These are phyloP conservation scores for Vaccinium vitisidaea DNA, from an alignment of 148 eudicot species.

Conservation along the genomic window DNA sequence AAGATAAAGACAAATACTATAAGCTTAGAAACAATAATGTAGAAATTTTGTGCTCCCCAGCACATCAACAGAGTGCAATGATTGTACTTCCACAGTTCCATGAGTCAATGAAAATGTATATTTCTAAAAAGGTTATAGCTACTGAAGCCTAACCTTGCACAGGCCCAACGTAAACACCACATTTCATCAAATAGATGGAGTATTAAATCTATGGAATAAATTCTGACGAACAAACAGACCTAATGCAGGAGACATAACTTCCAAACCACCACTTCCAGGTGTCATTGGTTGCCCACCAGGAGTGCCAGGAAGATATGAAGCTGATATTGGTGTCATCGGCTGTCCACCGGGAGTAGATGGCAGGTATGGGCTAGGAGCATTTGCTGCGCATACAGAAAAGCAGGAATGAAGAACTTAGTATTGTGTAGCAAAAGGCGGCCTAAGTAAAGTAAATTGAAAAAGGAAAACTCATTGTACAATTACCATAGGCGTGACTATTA, in stretches of 20 bases:
- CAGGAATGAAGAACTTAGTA: background rate
- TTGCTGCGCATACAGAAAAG: constrained; percentile 51
- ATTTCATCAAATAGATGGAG: background rate
- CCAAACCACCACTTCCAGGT: constrained; percentile 91
- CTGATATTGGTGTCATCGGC: constrained; percentile 90
- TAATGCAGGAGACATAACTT: constrained; percentile 85
- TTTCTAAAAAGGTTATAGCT: background rate
- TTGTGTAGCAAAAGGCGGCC: background rate
- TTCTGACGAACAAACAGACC: constrained; percentile 38
- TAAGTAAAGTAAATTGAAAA: background rate
- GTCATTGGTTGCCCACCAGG: constrained; percentile 99
- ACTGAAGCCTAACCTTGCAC: background rate
- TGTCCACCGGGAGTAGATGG: constrained; percentile 96
- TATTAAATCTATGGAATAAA: background rate
- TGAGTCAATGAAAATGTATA: background rate
- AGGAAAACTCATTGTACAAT: background rate
- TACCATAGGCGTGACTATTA: constrained; percentile 73
- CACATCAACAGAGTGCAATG: background rate
- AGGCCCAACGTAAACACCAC: background rate
- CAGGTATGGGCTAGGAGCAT: constrained; percentile 96
- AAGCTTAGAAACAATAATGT: background rate
- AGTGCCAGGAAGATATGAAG: constrained; percentile 80
- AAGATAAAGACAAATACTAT: background rate
- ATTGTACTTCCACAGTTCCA: background rate
- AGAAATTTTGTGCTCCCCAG: background rate